A percentile compares a stretch with the other conserved stretches of the same genome.
These are phyloP conservation scores for Heterobasidion occidentale DNA, from an alignment of 1,284 basidiomycete species.

Conservation along the genomic window DNA sequence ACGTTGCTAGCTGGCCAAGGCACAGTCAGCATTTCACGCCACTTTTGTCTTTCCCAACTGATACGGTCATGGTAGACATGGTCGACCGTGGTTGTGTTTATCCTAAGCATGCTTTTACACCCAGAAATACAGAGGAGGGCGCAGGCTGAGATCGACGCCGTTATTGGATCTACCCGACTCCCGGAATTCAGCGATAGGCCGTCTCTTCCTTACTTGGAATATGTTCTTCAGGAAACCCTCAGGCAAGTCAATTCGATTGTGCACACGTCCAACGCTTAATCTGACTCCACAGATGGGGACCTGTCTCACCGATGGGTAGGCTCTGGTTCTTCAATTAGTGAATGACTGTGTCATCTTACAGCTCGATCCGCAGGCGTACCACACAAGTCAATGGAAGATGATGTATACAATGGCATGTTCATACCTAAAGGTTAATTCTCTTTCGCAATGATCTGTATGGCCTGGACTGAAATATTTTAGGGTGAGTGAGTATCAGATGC, in stretches of 20 bases:
- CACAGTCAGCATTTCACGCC: background rate
- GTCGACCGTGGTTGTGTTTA: background rate
- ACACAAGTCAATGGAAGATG: background rate
- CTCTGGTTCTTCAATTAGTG: background rate
- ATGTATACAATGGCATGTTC: background rate
- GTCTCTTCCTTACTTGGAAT: background rate
- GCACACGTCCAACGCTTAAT: background rate
- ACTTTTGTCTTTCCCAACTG: background rate
- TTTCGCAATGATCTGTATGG: background rate
- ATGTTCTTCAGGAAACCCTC: background rate
- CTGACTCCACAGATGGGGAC: background rate
- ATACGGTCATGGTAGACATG: background rate
- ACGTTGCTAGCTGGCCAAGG: background rate
- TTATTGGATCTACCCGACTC: background rate
- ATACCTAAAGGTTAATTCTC: background rate
- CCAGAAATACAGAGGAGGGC: background rate
- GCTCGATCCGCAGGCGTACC: background rate
- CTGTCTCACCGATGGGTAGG: background rate
- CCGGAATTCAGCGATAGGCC: background rate
- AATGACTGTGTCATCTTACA: background rate
- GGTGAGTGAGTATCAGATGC: background rate
- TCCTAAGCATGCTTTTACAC: background rate
- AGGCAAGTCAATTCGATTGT: background rate
- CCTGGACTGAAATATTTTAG: background rate
- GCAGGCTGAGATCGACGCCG: background rate